Evolutionary conservation across 2,329 filamentous ascomycete genomes (phyloP).

Genomic region (Fusarium illudens): DNA sequence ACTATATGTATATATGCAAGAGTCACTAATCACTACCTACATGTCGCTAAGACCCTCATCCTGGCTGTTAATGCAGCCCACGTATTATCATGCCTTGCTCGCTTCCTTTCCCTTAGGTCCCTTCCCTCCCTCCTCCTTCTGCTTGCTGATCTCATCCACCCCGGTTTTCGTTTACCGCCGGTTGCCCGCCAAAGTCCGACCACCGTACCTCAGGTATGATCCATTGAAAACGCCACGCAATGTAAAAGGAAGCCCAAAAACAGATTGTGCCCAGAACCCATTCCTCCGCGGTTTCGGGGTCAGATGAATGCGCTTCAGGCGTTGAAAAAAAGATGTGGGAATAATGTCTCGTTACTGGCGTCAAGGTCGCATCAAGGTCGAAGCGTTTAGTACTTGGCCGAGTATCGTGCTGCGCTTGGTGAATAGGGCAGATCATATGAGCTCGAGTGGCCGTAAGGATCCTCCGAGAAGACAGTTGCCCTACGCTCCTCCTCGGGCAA

Average conservation of each 20-base stretch:
- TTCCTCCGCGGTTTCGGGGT: neutral
- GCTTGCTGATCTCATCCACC: conserved; percentile 6
- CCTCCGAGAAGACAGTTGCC: conserved; percentile 75
- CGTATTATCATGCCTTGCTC: conserved; percentile 23
- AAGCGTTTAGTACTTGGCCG: conserved; percentile 54
- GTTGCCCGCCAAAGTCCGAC: conserved; percentile 6
- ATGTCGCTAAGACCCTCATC: conserved; percentile 2
- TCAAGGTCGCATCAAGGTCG: conserved; percentile 10
- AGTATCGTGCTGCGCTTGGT: conserved; percentile 54
- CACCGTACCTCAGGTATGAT: conserved; percentile 8
- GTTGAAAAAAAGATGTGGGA: conserved; percentile 23
- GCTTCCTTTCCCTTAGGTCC: conserved; percentile 7
- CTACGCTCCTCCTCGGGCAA: conserved; percentile 82
- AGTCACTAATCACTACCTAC: conserved; percentile 13
- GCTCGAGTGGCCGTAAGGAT: conserved; percentile 67
- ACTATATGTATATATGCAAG: conserved; percentile 30
- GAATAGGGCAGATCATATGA: conserved; percentile 63
- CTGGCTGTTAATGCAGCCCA: conserved; percentile 4
- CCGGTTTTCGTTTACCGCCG: conserved; percentile 14
- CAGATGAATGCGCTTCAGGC: conserved; percentile 16
- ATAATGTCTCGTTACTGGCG: conserved; percentile 31
- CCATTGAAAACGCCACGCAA: conserved; percentile 37
- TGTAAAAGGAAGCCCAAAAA: conserved; percentile 28
- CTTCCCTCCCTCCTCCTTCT: conserved; percentile 9
- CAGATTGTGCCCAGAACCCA: conserved; percentile 8